Percentiles rank a stretch among this genome's conserved stretches.
Evolutionary conservation across 202 grass and related monocot genomes (phyloP).

Genomic region (Cymbopogon flexuosus): DNA sequence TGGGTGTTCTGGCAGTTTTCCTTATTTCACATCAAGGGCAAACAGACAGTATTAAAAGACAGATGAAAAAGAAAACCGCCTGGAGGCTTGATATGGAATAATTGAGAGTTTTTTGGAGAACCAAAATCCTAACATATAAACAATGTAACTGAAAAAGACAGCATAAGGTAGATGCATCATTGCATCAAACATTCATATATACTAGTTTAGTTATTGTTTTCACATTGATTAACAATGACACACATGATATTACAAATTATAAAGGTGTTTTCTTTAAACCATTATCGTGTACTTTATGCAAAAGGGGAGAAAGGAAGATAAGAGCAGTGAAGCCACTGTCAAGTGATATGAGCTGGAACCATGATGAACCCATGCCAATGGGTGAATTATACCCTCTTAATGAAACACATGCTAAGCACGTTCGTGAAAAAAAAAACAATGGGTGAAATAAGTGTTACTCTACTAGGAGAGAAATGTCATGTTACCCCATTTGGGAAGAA

Average conservation of each 20-base stretch:
- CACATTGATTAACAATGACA: neutral
- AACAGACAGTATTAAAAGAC: neutral
- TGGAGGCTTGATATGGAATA: neutral
- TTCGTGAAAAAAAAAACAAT: too few relatives aligned
- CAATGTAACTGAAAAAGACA: conserved; percentile 5
- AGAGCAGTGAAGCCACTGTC: neutral
- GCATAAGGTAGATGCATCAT: neutral
- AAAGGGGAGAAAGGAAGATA: neutral
- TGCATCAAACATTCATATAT: neutral
- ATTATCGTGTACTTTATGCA: neutral
- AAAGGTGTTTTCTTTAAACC: neutral
- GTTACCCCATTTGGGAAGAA: conserved; percentile 95
- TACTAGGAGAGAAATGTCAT: conserved; percentile 11
- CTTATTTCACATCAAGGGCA: neutral
- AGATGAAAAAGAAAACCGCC: neutral
- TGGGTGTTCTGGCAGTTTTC: neutral
- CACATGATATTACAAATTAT: neutral
- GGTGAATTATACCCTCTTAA: too few relatives aligned
- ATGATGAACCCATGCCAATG: conserved; percentile 12
- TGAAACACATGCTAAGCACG: too few relatives aligned
- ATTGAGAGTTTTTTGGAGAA: neutral
- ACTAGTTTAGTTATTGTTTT: neutral
- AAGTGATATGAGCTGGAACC: neutral
- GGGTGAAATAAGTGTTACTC: neutral
- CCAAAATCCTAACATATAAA: neutral